These are phyloP conservation scores for Dipodascus albidus DNA, from an alignment of 805 yeast genomes.

Conservation along the genomic window DNA sequence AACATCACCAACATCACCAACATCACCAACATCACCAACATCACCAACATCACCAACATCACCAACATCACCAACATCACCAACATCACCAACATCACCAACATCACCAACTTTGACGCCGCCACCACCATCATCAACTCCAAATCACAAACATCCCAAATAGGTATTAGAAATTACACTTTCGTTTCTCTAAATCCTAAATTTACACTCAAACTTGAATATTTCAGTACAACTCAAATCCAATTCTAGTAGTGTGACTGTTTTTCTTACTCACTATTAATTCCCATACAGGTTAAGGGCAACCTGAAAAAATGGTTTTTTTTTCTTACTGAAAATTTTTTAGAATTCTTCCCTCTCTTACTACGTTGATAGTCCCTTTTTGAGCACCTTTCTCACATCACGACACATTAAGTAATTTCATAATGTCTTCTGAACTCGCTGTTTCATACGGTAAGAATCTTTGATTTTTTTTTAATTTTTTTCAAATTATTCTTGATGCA, in stretches of 20 bases:
- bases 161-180: too few species aligned
- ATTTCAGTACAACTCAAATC: neutral
- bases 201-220: neutral
- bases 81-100: too few species aligned
- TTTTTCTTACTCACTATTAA: neutral
- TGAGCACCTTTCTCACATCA: slow-evolving; percentile 6
- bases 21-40: too few species aligned
- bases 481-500: neutral
- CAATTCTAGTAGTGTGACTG: neutral
- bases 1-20: too few species aligned
- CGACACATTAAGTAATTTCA: slow-evolving; percentile 3
- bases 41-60: too few species aligned
- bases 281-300: neutral
- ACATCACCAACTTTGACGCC: too few species aligned
- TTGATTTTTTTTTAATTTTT: neutral
- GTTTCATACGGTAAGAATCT: slow-evolving; percentile 55
- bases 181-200: too few species aligned
- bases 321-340: neutral
- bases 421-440: slow-evolving; percentile 48
- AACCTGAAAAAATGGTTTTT: neutral
- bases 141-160: too few species aligned
- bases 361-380: neutral
- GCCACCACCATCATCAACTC: too few species aligned
- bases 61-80: too few species aligned
- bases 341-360: neutral